phyloP scores from a whole-genome alignment of 2,329 filamentous ascomycete genomes.

The Furcasterigmium furcatum region DNA sequence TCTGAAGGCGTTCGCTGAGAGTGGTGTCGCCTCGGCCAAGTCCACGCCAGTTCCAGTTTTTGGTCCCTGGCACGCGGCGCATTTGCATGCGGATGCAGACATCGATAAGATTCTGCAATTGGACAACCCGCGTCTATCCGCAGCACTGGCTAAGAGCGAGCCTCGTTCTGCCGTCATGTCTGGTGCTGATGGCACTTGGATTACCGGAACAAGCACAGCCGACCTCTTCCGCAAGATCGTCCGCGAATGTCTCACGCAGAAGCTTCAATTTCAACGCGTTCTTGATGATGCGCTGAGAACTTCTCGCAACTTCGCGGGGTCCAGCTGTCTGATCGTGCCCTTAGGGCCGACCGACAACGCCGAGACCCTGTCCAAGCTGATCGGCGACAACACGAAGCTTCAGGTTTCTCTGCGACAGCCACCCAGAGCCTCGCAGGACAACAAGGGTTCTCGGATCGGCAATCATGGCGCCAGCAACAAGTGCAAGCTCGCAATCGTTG shows the following conservation, averaged over 20 bases:
- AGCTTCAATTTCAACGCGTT: constrained; percentile 43
- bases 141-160: constrained; percentile 35
- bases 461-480: constrained; percentile 44
- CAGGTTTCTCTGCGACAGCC: constrained; percentile 36
- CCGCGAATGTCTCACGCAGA: constrained; percentile 47
- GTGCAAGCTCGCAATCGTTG: constrained; percentile 80
- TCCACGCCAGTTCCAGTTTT: constrained; percentile 49
- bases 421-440: constrained; percentile 29
- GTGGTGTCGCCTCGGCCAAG: constrained; percentile 34
- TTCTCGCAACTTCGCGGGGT: constrained; percentile 33
- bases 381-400: constrained; percentile 37
- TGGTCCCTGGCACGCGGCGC: constrained; percentile 54
- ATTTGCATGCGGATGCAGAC: constrained; percentile 43
- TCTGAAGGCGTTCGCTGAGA: constrained; percentile 38
- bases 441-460: constrained; percentile 31
- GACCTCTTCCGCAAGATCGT: constrained; percentile 39
- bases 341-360: constrained; percentile 48
- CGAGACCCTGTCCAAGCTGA: constrained; percentile 37
- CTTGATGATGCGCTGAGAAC: constrained; percentile 43
- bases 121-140: constrained; percentile 31
- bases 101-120: constrained; percentile 42
- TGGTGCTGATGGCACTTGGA: constrained; percentile 41
- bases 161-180: constrained; percentile 49
- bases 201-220: constrained; percentile 34
- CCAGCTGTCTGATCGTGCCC: constrained; percentile 42